Evolutionary conservation across 768 basidiomycete genomes (phyloP).

Genomic region (Boletus rex-veris): DNA sequence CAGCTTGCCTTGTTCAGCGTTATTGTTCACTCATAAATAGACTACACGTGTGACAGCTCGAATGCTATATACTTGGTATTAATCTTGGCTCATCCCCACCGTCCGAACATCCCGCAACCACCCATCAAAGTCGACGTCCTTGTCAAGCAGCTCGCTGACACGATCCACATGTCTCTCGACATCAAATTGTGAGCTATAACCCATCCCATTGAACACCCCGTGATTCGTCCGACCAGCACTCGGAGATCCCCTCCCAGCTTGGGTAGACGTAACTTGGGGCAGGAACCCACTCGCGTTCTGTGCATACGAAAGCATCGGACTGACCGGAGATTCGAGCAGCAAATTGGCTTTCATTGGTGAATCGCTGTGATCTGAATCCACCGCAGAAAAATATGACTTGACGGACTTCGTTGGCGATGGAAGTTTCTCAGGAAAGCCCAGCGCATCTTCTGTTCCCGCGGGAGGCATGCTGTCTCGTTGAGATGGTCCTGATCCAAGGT

Average conservation of each 20-base stretch:
- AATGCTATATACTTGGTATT: not conserved
- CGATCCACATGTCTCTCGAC: slow-evolving; percentile 51
- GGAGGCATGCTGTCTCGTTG: not conserved
- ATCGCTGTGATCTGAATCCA: slow-evolving; percentile 33
- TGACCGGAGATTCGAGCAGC: slow-evolving; percentile 34
- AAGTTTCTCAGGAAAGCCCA: slow-evolving; percentile 7
- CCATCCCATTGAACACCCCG: slow-evolving; percentile 34
- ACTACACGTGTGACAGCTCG: slow-evolving; percentile 15
- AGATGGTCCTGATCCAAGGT: not conserved
- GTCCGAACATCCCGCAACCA: slow-evolving; percentile 46
- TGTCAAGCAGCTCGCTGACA: slow-evolving; percentile 53
- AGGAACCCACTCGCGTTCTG: slow-evolving; percentile 35
- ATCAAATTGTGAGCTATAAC: slow-evolving; percentile 58
- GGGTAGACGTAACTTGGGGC: slow-evolving; percentile 38
- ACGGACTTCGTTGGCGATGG: slow-evolving; percentile 32
- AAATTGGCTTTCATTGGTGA: slow-evolving; percentile 25
- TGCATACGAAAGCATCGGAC: slow-evolving; percentile 33
- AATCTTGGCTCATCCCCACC: slow-evolving; percentile 26
- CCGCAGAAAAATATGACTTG: slow-evolving; percentile 38
- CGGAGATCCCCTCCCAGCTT: slow-evolving; percentile 19
- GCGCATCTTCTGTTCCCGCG: not conserved
- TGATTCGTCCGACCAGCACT: slow-evolving; percentile 18
- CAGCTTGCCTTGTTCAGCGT: slow-evolving; percentile 22
- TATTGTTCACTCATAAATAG: slow-evolving; percentile 21
- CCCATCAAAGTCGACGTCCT: slow-evolving; percentile 54